Evolutionary conservation across 2,329 filamentous ascomycete genomes (phyloP).

Genomic region (Pseudopyricularia cyperi): DNA sequence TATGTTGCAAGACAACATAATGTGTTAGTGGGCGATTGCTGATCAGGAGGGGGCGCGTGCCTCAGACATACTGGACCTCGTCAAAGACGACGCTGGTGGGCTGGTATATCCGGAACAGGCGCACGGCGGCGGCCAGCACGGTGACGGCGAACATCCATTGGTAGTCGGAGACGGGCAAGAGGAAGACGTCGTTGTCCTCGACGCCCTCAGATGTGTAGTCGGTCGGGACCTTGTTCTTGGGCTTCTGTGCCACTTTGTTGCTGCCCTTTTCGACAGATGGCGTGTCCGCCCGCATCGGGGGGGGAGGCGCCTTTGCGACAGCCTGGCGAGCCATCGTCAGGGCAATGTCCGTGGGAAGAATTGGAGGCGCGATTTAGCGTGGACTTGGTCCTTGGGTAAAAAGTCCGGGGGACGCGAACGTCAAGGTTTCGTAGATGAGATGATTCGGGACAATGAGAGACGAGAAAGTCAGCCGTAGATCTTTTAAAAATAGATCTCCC

Average conservation of each 20-base stretch:
- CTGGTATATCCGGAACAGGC: constrained; percentile 91
- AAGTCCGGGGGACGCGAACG: not conserved
- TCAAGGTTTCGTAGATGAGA: not conserved
- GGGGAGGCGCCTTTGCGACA: constrained; percentile 3
- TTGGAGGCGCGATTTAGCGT: not conserved
- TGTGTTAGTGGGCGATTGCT: constrained; percentile 8
- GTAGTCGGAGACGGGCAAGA: constrained; percentile 74
- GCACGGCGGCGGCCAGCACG: constrained; percentile 62
- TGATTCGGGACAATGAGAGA: not conserved
- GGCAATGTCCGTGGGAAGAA: not conserved
- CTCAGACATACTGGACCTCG: constrained; percentile 81
- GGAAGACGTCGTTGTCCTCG: constrained; percentile 81
- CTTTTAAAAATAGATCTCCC: not conserved
- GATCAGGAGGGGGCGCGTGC: constrained; percentile 3
- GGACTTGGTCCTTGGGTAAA: not conserved
- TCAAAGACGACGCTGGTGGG: constrained; percentile 96
- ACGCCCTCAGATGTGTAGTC: constrained; percentile 71
- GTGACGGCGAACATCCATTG: constrained; percentile 62
- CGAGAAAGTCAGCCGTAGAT: not conserved
- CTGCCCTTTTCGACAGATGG: constrained; percentile 5
- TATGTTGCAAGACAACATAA: constrained; percentile 19
- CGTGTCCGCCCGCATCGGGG: not conserved
- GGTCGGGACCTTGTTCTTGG: constrained; percentile 18
- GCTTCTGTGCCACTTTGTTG: constrained; percentile 14
- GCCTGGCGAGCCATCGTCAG: constrained; percentile 7